Base-by-base conservation (phyloP, 768 basidiomycete genomes). In the Obba rivulosa region DNA sequence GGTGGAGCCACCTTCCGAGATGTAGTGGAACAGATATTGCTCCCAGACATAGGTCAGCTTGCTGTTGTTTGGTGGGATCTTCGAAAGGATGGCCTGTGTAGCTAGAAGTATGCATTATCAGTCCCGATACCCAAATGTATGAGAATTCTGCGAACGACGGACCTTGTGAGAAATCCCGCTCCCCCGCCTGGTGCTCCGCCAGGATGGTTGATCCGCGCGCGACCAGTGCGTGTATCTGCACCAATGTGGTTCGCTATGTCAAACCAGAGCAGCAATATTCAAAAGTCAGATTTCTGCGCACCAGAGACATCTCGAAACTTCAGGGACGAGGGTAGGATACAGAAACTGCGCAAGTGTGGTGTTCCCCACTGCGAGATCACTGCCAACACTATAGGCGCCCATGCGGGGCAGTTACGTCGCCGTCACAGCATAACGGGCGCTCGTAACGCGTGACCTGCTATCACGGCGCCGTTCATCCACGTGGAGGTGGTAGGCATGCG, bases 1-100 rank as follows among this genome's bases (percentile, higher is more conserved):
- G 34, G 84, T 83, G 63, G 89, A 82, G 0, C 91, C 91, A 16
- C 83, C 84, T 54, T 92, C 90, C 4, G 90, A 88, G 55, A 95
- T 77, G 67, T 97, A 96, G 68, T 97, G 93, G 60, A 97, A 94
- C 9, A 94, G 75, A 60, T 87, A 94, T 68, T 93, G 85, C 59
- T 91, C 90, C 90, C 89, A 92, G 49, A 86, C 88, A 75, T 92
- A 91, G 48, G 83, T 83, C 48, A 85, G 71, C 66, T 87, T 87
- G 70, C 83, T 86, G 64, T 70, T 62, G 46, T 92, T 92, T 3
- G 91, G 93, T 1, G 95, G 93, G 62, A 99, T 97, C 75, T 94
- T 95, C 40, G 85, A 85, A 34, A 99, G 74, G 55, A 98, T 96
- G 1, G 85, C 91, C 59, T 90, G 81, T 1, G 85, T 87, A 16